Evolutionary conservation across 306 rosid species (phyloP), one percentile per base, ranked within the genome.

Genomic region (Rosa persica): DNA sequence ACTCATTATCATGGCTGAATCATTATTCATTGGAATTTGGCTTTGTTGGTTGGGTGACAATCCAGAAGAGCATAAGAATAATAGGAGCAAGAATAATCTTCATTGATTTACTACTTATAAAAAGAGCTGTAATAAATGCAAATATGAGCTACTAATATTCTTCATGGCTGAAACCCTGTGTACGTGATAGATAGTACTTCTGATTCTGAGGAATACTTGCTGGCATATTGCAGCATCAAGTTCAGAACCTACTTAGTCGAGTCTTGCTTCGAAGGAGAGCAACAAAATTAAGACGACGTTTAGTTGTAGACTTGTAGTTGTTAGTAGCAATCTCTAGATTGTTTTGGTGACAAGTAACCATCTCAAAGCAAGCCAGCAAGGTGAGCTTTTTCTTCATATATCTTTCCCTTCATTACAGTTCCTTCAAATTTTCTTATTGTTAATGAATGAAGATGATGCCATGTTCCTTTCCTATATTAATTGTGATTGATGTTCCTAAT

Each of bases 61-160:
- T 15, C n/a, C 84, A 9, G 68, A 80, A 78, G 84, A 80, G 84
- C 86, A 78, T 12, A 73, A 79, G 84, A 9, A n/a, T 8, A 15
- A 62, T 36, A 62, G 67, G 12, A 58, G 15, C 34, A 58, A 58
- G 65, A 23, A 12, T 22, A n/a, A 52, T 20, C 23, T 52, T 52
- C 22, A 43, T 43, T 43, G 23, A 54, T 54, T 13, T 47, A 43
- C 12, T 43, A 47, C 52, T 3, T 47, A 30, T 30, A 30, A 30
- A 30, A 30, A 30, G 36, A 30, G 36, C 36, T 30, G 36, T 30
- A 47, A 47, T 12, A 47, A 52, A 57, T 22, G 34, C 34, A 57
- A 12, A 22, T 2, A 27, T 23, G 42, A 30, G 39, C 1, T 62
- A 62, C n/a, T 12, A 3, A 62, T 13, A 27, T 27, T 62, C 67